Evolutionary conservation across 2,329 filamentous ascomycete genomes (phyloP), one percentile per base, ranked within the genome.

Genomic region (Mycogone perniciosa): DNA sequence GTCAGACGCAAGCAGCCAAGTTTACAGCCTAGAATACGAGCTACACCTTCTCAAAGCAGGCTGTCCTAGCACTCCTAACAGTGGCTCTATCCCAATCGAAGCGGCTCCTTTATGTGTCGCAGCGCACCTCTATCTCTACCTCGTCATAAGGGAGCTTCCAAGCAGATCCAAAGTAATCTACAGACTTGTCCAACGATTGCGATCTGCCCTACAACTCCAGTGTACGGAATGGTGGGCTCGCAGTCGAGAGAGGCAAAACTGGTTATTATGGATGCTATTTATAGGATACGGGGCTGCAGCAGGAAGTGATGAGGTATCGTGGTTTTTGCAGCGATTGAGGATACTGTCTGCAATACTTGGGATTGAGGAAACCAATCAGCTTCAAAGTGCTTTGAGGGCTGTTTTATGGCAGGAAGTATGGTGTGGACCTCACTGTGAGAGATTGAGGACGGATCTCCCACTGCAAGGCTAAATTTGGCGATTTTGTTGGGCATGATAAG

Each of bases 1-100:
- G 13, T 7, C 11, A 11, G 43, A 46, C 26, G 30, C 37, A 35
- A 41, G 30, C 44, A 46, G 20, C n/a, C 20, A 10, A 7, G 31
- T 50, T 7, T 50, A 50, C 13, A 42, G 40, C n/a, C 38, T 46
- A 4, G 48, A 50, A 29, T 50, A 50, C 30, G 44, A 27, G 26
- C 43, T 50, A 2, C 48, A 50, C 39, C 30, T 40, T 7, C 20
- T 50, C 2, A 34, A 50, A 7, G 26, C 13, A 2, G 6, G 11
- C 9, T 26, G 29, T 7, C 9, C 11, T 2, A 20, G 11, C 9
- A 33, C 35, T 7, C 9, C 11, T 2, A 13, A 41, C 7, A 3
- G 11, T 2, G 20, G 30, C 5, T 1, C 7, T 5, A 29, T 31
- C 13, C 33, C 34, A 1, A 34, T 11, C 7, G 30, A 50, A 9